Base-by-base conservation (phyloP, 768 basidiomycete species). In the Coprinellus aureogranulatus region DNA sequence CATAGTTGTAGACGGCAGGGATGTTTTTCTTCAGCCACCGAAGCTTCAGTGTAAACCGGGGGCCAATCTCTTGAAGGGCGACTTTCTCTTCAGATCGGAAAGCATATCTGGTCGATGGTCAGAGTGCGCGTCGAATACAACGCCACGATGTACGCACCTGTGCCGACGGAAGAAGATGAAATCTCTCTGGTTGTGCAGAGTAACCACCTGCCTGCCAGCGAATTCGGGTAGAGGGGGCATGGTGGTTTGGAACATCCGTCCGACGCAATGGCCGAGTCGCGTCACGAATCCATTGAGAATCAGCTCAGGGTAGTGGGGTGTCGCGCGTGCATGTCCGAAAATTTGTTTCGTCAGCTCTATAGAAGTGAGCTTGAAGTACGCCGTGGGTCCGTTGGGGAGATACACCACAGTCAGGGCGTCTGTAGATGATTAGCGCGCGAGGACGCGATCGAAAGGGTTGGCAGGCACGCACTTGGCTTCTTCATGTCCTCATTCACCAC, bases 401-500 rank as follows among this genome's bases (percentile, higher is more conserved):
- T 96, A 85, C 44, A 94, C 84, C 53, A 98, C 73, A 0, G 96
- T 98, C 61, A 99, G 86, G 2, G 94, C 94, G 73, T 96, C 97
- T 98, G 62, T 4, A 59, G 48, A 14, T 34, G 34, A 14, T 34
- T n/a, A 37, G 5, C 37, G 45, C 37, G 11, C 31, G 25, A 11
- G 20, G 44, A 31, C 59, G 14, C 25, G 8, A 23, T 11, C n/a
- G 20, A 12, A 30, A 54, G 47, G 47, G 26, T 46, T 5, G 27
- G 27, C 6, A 23, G 11, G 26, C 26, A 80, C 92, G 71, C 63
- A 95, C 97, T 97, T 14, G 94, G 90, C 68, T 88, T 88, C 68
- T 94, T 94, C 79, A 87, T 88, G 64, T 98, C 92, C 67, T 99
- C 97, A 61, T 98, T 98, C 31, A 98, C 92, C 2, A 99, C 92